phyloP scores from a whole-genome alignment of 345 rosid species.

The Passiflora organensis region DNA sequence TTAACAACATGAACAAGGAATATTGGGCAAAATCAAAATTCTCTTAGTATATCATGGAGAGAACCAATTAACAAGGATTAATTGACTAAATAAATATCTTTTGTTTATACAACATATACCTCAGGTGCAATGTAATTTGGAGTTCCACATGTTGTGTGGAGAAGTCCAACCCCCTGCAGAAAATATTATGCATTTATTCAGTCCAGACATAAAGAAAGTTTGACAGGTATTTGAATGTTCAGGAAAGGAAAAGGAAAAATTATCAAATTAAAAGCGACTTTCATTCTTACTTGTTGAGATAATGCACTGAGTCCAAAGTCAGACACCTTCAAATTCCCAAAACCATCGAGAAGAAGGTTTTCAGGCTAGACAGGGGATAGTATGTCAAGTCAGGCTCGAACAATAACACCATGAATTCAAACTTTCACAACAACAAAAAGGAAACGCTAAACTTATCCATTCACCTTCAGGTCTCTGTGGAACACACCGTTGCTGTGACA shows the following conservation, averaged over 20 bases:
- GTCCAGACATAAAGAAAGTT: background rate
- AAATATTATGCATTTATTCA: background rate
- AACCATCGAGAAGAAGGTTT: constrained; percentile 63
- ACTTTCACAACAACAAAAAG: background rate
- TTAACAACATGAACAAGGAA: no score
- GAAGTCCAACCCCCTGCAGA: constrained; percentile 54
- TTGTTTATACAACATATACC: constrained; percentile 15
- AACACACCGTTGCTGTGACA: constrained; percentile 87
- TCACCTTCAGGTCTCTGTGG: constrained; percentile 92
- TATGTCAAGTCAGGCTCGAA: constrained; percentile 14
- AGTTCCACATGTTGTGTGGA: constrained; percentile 93
- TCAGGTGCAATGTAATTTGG: constrained; percentile 82
- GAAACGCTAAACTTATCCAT: constrained; percentile 6
- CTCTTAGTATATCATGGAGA: no score
- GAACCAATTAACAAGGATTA: background rate
- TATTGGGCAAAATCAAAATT: no score
- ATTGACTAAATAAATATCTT: background rate
- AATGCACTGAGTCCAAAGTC: constrained; percentile 82
- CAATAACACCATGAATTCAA: constrained; percentile 10
- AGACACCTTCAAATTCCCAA: constrained; percentile 65
- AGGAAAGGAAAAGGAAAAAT: background rate
- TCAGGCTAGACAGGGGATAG: constrained; percentile 45
- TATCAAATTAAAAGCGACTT: background rate
- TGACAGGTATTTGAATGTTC: background rate
- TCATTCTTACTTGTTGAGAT: constrained; percentile 46